Base-by-base conservation (phyloP, 2,329 filamentous ascomycete species). In the Chaetomiaceae sp. region DNA sequence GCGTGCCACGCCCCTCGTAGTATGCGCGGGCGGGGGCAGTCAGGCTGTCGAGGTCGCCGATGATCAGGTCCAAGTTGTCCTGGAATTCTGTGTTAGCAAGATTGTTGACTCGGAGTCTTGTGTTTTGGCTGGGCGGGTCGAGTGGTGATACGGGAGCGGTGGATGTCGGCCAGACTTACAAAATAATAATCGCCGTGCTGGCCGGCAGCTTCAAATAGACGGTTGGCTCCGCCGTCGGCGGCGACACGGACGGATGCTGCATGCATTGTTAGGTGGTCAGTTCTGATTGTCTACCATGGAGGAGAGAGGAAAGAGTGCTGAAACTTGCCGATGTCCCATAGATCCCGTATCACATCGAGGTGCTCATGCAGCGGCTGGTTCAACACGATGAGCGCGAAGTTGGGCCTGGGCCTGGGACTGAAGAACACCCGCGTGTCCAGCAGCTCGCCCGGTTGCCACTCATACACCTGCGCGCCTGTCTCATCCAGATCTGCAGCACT, bases 31-130 rank as follows among this genome's bases (percentile, higher is more conserved):
- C 76, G 11, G 78, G 67, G 9, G 78, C 70, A 3, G 69, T 69
- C 15, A 97, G 70, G 4, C 91, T 96, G 68, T 98, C 93, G 9
- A 98, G 75, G 63, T 98, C 93, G 38, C 93, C 93, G 56, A 95
- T 81, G 51, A 98, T 89, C 45, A 77, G 72, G 60, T 86, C 71
- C 1, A 88, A 78, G 47, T 80, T 70, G 60, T 79, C 67, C 74
- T 78, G 46, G 14, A 17, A 11, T 8, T 18, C 10, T 18, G 17
- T 8, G 17, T 42, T 22, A 10, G 15, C 12, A 15, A 27, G n/a
- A n/a, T n/a, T n/a, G n/a, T n/a, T n/a, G n/a, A n/a, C n/a, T n/a
- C n/a, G n/a, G n/a, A n/a, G n/a, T n/a, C n/a, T n/a, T n/a, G 22
- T 24, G 22, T 24, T 24, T 9, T 19, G 19, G n/a, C n/a, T 20